A percentile compares a stretch with the other conserved stretches of the same genome.
phyloP scores from a whole-genome alignment of 805 yeast species.

The Cyberlindnera samutprakarnensis region DNA sequence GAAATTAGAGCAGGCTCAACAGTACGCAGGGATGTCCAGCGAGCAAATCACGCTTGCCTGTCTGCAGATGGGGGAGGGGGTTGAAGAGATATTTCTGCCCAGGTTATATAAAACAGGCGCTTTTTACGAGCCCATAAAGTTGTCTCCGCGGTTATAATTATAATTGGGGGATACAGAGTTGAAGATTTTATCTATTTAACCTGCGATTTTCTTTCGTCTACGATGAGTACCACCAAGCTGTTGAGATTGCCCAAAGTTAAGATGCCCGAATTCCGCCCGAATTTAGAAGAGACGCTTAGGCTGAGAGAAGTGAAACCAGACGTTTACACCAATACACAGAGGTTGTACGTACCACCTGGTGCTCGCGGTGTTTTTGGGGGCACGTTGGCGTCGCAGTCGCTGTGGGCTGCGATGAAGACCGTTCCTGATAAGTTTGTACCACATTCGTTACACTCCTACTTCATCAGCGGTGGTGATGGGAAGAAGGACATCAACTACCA shows the following conservation, averaged over 20 bases:
- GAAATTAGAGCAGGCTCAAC: no score
- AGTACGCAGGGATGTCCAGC: no score
- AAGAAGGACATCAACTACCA: conserved; percentile 40
- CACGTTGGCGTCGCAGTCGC: conserved; percentile 56
- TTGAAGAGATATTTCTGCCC: no score
- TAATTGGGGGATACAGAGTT: no score
- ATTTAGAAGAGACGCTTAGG: conserved; percentile 13
- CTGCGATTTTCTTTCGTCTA: no score
- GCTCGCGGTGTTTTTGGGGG: conserved; percentile 72
- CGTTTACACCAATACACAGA: conserved; percentile 10
- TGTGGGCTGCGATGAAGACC: conserved; percentile 50
- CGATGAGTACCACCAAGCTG: no score
- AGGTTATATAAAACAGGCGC: no score
- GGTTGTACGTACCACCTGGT: conserved; percentile 35
- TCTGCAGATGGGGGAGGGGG: no score
- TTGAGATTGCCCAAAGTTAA: conserved; percentile 3
- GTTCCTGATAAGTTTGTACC: conserved; percentile 44
- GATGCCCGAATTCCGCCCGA: conserved; percentile 7
- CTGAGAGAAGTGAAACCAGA: conserved; percentile 8
- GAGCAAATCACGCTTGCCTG: no score
- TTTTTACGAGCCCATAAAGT: no score
- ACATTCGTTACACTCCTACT: conserved; percentile 55
- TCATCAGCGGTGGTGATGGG: conserved; percentile 47
- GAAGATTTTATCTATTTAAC: no score
- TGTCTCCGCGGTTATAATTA: no score